Evolutionary conservation across 768 basidiomycete species (phyloP).

Genomic region (Trametes coccinea): DNA sequence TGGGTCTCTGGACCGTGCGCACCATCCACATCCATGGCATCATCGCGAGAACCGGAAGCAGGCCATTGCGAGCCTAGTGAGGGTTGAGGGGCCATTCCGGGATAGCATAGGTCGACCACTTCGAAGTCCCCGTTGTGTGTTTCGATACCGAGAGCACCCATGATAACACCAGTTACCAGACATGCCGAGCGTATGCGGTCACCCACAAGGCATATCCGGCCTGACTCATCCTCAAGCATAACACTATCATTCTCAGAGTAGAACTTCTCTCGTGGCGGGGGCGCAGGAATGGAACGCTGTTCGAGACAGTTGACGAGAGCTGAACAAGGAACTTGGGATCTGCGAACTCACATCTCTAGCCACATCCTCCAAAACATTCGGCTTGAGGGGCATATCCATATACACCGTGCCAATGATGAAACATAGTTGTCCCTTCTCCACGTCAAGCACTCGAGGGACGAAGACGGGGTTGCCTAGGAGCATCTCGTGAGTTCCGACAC

Average conservation of each 20-base stretch:
- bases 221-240: slow-evolving; percentile 96
- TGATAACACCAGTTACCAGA: slow-evolving; percentile 89
- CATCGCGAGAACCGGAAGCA: slow-evolving; percentile 24
- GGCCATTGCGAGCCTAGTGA: slow-evolving; percentile 27
- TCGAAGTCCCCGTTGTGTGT: slow-evolving; percentile 90
- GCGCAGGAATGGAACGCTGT: slow-evolving; percentile 88
- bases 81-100: slow-evolving; percentile 75
- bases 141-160: slow-evolving; percentile 89
- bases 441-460: slow-evolving; percentile 84
- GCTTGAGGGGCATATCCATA: slow-evolving; percentile 98
- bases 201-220: slow-evolving; percentile 87
- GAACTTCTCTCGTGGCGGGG: slow-evolving; percentile 73
- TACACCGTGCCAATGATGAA: slow-evolving; percentile 95
- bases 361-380: slow-evolving; percentile 95
- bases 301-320: not conserved
- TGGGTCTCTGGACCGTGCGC: slow-evolving; percentile 23
- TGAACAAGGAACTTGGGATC: not conserved
- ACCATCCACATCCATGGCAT: slow-evolving; percentile 75
- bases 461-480: slow-evolving; percentile 62
- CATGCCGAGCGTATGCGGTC: slow-evolving; percentile 56
- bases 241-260: slow-evolving; percentile 75
- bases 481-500: not conserved
- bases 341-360: slow-evolving; percentile 76
- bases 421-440: slow-evolving; percentile 81
- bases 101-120: slow-evolving; percentile 84